phyloP scores from a whole-genome alignment of 345 rosid species.

The Trapa bicornis region DNA sequence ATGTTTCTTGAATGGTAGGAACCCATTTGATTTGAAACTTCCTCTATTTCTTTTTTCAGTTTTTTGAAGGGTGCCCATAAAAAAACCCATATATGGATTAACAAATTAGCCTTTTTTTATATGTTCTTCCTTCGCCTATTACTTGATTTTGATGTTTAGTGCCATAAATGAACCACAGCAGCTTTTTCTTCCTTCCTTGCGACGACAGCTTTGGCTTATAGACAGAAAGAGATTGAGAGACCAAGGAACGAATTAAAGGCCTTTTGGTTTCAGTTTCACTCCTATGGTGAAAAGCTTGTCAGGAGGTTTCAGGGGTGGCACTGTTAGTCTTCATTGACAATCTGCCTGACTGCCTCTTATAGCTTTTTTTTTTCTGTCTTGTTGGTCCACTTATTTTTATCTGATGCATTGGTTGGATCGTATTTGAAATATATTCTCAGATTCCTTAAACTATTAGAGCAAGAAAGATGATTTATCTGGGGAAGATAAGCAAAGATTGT shows the following conservation, averaged over 20 bases:
- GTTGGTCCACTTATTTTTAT: not conserved
- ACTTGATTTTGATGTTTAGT: constrained; percentile 1
- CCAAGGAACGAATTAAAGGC: not conserved
- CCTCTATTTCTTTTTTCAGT: not conserved
- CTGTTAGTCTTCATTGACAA: not conserved
- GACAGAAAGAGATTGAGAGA: not conserved
- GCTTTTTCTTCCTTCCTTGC: not conserved
- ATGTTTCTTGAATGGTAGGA: not conserved
- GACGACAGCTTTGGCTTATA: not conserved
- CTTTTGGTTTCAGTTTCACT: not conserved
- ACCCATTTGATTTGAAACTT: not conserved
- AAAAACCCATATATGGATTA: not conserved
- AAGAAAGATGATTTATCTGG: not conserved
- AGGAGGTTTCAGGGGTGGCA: not conserved
- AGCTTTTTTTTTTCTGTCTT: not conserved
- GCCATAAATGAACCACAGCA: not conserved
- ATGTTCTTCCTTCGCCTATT: not conserved
- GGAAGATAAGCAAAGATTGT: not conserved
- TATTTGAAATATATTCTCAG: not conserved
- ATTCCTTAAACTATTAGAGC: too few relatives aligned
- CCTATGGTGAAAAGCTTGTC: not conserved
- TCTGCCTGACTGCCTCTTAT: not conserved
- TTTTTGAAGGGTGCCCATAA: not conserved
- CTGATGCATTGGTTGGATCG: not conserved
- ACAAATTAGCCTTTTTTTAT: too few relatives aligned